phyloP scores from a whole-genome alignment of 371 early-diverging fungal species.

The Fennellomyces sp. region DNA sequence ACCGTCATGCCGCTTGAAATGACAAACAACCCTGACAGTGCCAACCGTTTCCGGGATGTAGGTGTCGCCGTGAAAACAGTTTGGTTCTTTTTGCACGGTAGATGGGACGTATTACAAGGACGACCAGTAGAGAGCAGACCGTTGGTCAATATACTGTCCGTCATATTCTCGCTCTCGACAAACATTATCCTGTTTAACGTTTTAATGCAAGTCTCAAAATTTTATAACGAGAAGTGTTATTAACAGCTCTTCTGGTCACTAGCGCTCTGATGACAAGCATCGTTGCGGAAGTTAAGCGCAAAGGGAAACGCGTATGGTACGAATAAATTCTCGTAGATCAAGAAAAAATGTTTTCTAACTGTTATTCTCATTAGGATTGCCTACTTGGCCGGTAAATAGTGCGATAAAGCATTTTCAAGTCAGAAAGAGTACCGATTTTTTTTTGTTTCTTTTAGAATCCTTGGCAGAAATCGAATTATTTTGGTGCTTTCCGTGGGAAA shows the following conservation, averaged over 20 bases:
- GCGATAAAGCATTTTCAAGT: not conserved
- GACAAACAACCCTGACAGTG: not conserved
- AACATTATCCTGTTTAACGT: slow-evolving; percentile 6
- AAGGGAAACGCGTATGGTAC: slow-evolving; percentile 14
- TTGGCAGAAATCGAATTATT: slow-evolving; percentile 9
- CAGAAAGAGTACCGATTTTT: not conserved
- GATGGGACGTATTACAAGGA: slow-evolving; percentile 1
- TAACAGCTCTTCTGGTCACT: not conserved
- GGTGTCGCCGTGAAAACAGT: slow-evolving; percentile 1
- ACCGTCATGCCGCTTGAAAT: not conserved
- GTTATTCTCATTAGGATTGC: slow-evolving; percentile 2
- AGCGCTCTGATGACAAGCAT: slow-evolving; percentile 10
- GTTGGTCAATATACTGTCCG: slow-evolving; percentile 1
- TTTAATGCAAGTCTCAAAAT: slow-evolving; percentile 3
- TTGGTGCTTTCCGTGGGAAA: slow-evolving; percentile 16
- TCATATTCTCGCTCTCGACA: slow-evolving; percentile 4
- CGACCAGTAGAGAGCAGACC: slow-evolving; percentile 3
- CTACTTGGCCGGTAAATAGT: slow-evolving; percentile 11
- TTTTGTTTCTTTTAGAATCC: not conserved
- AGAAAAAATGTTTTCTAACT: not conserved
- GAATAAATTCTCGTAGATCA: not conserved
- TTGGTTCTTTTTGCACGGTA: slow-evolving; percentile 6
- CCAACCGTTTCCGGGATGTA: not conserved
- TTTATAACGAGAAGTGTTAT: not conserved
- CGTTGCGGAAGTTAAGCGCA: slow-evolving; percentile 9